These are phyloP conservation scores for Onygenales sp. DNA, from an alignment of 2,329 filamentous ascomycete species.

Conservation along the genomic window DNA sequence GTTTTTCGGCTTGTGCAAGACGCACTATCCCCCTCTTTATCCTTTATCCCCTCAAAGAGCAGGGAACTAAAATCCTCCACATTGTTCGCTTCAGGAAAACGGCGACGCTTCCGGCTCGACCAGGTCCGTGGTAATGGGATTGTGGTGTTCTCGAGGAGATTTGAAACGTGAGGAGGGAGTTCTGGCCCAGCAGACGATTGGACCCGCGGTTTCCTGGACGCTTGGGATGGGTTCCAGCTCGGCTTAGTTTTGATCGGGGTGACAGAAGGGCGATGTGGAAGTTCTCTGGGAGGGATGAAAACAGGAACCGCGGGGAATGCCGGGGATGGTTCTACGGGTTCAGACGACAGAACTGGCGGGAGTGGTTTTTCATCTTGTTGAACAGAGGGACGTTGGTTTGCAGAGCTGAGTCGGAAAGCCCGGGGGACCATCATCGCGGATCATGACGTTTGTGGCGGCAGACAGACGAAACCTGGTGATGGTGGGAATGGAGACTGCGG, in stretches of 20 bases:
- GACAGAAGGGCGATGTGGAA: slow-evolving; percentile 5
- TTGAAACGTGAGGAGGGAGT: slow-evolving; percentile 48
- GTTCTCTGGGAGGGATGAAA: slow-evolving; percentile 7
- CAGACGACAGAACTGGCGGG: slow-evolving; percentile 2
- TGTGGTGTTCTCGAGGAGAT: slow-evolving; percentile 49
- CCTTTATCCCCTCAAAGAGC: slow-evolving; percentile 42
- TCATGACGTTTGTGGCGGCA: not conserved
- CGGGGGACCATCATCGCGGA: slow-evolving; percentile 32
- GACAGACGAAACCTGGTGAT: not conserved
- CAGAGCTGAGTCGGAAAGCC: slow-evolving; percentile 28
- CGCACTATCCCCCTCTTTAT: slow-evolving; percentile 34
- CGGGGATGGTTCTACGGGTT: not conserved
- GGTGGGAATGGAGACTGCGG: no score
- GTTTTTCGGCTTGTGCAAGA: slow-evolving; percentile 28
- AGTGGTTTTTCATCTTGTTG: slow-evolving; percentile 11
- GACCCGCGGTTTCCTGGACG: slow-evolving; percentile 11
- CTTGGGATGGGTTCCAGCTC: slow-evolving; percentile 28
- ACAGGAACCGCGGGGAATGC: slow-evolving; percentile 12
- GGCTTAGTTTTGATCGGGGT: slow-evolving; percentile 19
- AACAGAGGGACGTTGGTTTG: slow-evolving; percentile 14
- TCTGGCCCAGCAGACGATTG: slow-evolving; percentile 23
- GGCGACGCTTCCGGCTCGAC: slow-evolving; percentile 29
- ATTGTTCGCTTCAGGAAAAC: slow-evolving; percentile 32
- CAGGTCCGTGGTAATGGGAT: slow-evolving; percentile 44
- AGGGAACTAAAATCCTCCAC: slow-evolving; percentile 46